phyloP scores from a whole-genome alignment of 2,329 filamentous ascomycete species.

The Ascochyta rabiei region DNA sequence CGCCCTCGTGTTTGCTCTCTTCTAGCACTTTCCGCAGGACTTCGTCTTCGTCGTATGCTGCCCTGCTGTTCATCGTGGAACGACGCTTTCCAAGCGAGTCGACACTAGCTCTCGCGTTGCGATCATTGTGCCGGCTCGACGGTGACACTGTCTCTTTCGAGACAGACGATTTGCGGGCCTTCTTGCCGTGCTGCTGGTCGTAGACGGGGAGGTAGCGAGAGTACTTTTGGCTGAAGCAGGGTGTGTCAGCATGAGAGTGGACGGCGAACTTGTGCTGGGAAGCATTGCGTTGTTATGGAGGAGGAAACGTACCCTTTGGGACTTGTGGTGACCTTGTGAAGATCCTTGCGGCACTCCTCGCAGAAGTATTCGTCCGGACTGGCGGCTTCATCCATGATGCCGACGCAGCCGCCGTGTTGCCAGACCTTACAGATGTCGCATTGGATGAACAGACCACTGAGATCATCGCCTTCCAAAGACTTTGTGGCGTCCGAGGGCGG shows the following conservation, averaged over 20 bases:
- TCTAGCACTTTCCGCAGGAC: conserved; percentile 88
- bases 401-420: conserved; percentile 98
- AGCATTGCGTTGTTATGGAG: neutral
- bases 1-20: conserved; percentile 85
- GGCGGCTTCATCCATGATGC: conserved; percentile 91
- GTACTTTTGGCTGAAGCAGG: conserved; percentile 61
- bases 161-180: conserved; percentile 66
- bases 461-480: conserved; percentile 69
- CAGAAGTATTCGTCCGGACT: conserved; percentile 98
- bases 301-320: conserved; percentile 75
- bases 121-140: conserved; percentile 61
- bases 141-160: conserved; percentile 65
- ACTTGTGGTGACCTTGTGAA: conserved; percentile 82
- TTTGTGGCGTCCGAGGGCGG: conserved; percentile 65
- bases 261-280: neutral
- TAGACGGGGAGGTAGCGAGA: conserved; percentile 68
- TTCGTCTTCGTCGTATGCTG: conserved; percentile 94
- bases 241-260: conserved; percentile 7
- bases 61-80: conserved; percentile 97
- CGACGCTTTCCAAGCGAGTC: conserved; percentile 76
- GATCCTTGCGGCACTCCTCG: conserved; percentile 88
- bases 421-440: conserved; percentile 98
- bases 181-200: conserved; percentile 56
- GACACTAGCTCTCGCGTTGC: conserved; percentile 61
- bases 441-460: conserved; percentile 95